phyloP scores from a whole-genome alignment of 768 basidiomycete genomes.

The Trametes elegans region DNA sequence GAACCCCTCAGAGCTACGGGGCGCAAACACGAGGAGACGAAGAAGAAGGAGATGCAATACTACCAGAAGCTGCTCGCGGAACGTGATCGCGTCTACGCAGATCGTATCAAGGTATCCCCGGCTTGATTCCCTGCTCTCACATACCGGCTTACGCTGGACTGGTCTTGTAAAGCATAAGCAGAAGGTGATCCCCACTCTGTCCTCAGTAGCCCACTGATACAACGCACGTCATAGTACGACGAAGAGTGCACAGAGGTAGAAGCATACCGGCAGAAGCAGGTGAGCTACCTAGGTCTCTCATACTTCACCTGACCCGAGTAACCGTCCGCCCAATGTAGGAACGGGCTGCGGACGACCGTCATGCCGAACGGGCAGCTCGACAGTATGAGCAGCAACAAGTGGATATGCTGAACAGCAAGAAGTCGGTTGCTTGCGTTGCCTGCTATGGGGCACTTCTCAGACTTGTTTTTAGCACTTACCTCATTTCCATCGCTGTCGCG shows the following conservation, averaged over 20 bases:
- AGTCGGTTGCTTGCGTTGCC: conserved; percentile 43
- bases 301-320: not conserved
- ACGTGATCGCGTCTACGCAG: conserved; percentile 63
- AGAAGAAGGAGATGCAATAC: conserved; percentile 73
- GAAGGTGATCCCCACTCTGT: conserved; percentile 42
- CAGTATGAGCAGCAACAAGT: conserved; percentile 74
- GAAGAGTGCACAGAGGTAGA: conserved; percentile 76
- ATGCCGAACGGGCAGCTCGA: conserved; percentile 68
- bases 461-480: conserved; percentile 49
- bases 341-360: conserved; percentile 68
- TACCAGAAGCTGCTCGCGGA: conserved; percentile 71
- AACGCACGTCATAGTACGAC: conserved; percentile 57
- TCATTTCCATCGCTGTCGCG: conserved; percentile 67
- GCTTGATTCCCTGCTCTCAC: not conserved
- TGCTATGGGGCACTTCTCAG: not conserved
- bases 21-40: conserved; percentile 59
- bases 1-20: conserved; percentile 62
- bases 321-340: conserved; percentile 39
- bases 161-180: conserved; percentile 49
- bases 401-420: conserved; percentile 82
- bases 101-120: conserved; percentile 62
- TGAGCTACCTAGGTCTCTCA: conserved; percentile 24
- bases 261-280: conserved; percentile 78
- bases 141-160: not conserved
- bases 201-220: not conserved